Evolutionary conservation across 2,329 filamentous ascomycete genomes (phyloP).

Genomic region (Aspergillus sp.): DNA sequence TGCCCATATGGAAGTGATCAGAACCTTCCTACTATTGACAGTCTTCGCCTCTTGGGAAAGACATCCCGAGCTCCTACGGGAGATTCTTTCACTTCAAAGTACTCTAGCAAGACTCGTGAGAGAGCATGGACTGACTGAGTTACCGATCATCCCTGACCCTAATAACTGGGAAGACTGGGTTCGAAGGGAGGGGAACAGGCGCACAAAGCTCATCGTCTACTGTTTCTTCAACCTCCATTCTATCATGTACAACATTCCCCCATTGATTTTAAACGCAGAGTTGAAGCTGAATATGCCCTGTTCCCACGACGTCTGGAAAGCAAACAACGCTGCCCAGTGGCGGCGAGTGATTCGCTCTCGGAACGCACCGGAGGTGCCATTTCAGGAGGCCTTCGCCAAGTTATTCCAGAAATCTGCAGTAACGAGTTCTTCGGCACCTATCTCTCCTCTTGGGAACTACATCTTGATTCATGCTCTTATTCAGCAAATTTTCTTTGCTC

Average conservation of each 20-base stretch:
- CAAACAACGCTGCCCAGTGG: slow-evolving; percentile 51
- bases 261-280: slow-evolving; percentile 55
- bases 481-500: slow-evolving; percentile 53
- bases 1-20: slow-evolving; percentile 50
- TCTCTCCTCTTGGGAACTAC: slow-evolving; percentile 54
- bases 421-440: slow-evolving; percentile 32
- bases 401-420: slow-evolving; percentile 41
- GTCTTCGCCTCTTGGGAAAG: slow-evolving; percentile 60
- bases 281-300: slow-evolving; percentile 55
- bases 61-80: slow-evolving; percentile 55
- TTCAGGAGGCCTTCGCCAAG: slow-evolving; percentile 45
- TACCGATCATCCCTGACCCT: slow-evolving; percentile 32
- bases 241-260: slow-evolving; percentile 61
- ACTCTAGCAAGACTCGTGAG: slow-evolving; percentile 55
- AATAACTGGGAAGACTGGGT: slow-evolving; percentile 55
- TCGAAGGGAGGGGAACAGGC: slow-evolving; percentile 50
- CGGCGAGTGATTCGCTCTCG: slow-evolving; percentile 36
- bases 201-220: slow-evolving; percentile 57
- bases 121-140: slow-evolving; percentile 49
- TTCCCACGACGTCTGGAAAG: slow-evolving; percentile 55
- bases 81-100: slow-evolving; percentile 57
- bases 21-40: slow-evolving; percentile 53
- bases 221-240: slow-evolving; percentile 60
- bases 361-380: slow-evolving; percentile 35
- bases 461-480: slow-evolving; percentile 55